Evolutionary conservation across 139 green algal species (phyloP).

Genomic region (Monoraphidium neglectum): DNA sequence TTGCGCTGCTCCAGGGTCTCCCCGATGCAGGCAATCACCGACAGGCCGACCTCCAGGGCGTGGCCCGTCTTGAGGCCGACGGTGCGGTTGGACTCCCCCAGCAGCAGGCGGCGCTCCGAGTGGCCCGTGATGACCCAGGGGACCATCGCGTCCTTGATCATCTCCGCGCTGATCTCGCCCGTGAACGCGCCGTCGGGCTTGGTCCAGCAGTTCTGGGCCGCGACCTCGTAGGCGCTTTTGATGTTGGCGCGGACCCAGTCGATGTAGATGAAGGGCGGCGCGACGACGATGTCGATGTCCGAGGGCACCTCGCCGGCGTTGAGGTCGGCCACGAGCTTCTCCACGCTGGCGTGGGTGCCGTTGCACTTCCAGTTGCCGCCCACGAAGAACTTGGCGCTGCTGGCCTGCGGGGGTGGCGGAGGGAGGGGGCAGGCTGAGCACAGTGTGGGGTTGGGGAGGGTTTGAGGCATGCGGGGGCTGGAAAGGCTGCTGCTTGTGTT

Average conservation of each 20-base stretch:
- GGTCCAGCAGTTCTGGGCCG: conserved; percentile 95
- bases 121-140: conserved; percentile 98
- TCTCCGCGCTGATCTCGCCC: conserved; percentile 87
- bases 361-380: conserved; percentile 99
- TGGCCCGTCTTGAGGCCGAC: conserved; percentile 91
- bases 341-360: conserved; percentile 73
- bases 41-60: conserved; percentile 84
- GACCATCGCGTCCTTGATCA: conserved; percentile 66
- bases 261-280: conserved; percentile 91
- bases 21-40: conserved; percentile 96
- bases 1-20: conserved; percentile 96
- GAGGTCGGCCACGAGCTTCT: conserved; percentile 79
- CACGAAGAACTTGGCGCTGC: conserved; percentile 81
- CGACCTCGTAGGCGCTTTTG: conserved; percentile 53
- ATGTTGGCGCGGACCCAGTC: conserved; percentile 56
- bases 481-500: too few relatives aligned
- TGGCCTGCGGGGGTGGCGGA: neutral
- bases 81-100: conserved; percentile 87
- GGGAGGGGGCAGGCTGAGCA: too few relatives aligned
- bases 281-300: conserved; percentile 89
- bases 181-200: conserved; percentile 91
- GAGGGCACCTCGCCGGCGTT: conserved; percentile 74
- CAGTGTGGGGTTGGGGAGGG: too few relatives aligned
- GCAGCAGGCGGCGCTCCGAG: conserved; percentile 87
- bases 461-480: too few relatives aligned